These are phyloP conservation scores for Kurtzmaniella cleridarum DNA, from an alignment of 805 yeast species.

Conservation along the genomic window DNA sequence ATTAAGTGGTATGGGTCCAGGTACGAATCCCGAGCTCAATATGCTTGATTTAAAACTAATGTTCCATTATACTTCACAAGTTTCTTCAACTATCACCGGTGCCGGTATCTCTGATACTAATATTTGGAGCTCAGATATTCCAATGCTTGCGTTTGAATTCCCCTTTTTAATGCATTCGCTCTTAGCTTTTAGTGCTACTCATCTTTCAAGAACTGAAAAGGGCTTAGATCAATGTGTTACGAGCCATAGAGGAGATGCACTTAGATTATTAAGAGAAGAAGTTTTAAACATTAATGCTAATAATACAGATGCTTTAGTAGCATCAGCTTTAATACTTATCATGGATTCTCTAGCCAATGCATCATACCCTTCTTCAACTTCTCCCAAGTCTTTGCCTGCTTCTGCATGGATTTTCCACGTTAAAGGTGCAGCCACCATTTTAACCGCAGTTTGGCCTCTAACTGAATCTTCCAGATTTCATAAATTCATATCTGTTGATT, in stretches of 20 bases:
- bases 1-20: constrained; percentile 5
- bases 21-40: constrained; percentile 37
- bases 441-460: constrained; percentile 95
- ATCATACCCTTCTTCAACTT: constrained; percentile 46
- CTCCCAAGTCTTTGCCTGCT: constrained; percentile 70
- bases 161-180: constrained; percentile 92
- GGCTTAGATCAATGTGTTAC: constrained; percentile 80
- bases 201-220: constrained; percentile 68
- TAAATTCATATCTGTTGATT: constrained; percentile 64
- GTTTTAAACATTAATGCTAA: constrained; percentile 78
- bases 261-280: constrained; percentile 75
- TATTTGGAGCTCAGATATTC: constrained; percentile 86
- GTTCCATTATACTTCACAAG: constrained; percentile 82
- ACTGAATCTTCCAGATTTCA: constrained; percentile 39
- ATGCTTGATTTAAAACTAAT: constrained; percentile 75
- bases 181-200: constrained; percentile 89
- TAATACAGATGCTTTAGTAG: constrained; percentile 90
- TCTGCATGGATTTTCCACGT: constrained; percentile 97
- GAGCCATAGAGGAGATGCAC: constrained; percentile 81
- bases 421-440: constrained; percentile 92
- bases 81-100: constrained; percentile 80
- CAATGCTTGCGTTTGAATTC: constrained; percentile 78
- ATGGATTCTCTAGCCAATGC: constrained; percentile 96
- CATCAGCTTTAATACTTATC: constrained; percentile 80
- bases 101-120: constrained; percentile 85